Evolutionary conservation across 2,329 filamentous ascomycete genomes (phyloP), one percentile per base, ranked within the genome.

Genomic region (Colletotrichum australisinense): DNA sequence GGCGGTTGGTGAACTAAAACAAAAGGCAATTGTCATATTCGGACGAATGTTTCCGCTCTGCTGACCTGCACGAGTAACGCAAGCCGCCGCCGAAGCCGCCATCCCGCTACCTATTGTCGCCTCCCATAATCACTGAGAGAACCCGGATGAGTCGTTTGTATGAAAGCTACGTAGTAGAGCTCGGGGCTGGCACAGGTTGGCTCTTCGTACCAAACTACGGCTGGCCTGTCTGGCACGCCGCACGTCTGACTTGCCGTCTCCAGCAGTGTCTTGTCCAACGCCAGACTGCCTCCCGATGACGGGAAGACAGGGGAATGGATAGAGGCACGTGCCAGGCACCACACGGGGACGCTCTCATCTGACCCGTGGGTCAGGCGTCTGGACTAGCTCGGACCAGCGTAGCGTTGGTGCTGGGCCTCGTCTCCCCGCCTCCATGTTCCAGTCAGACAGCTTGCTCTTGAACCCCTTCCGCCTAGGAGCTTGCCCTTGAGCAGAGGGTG

Each of bases 291-390:
- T 42, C 42, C 60, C 65, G 55, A 73, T 70, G 70, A 73, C 70
- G 67, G 70, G 67, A 59, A 73, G 62, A 62, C 67, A 73, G 56
- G 67, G 58, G 56, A 52, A 58, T 16, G 28, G 42, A 22, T 49
- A 65, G 60, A 66, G 70, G 70, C 70, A 73, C 70, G 70, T 73
- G 70, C 70, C 70, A 73, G 70, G 70, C 49, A 73, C 70, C 63
- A 66, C 46, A 73, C 70, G 49, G 55, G 60, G 71, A 42, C 52
- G 38, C 55, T 38, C 49, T 69, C 71, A 73, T 73, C 67, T 73
- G 71, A 73, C 71, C 71, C 12, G 62, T 73, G 67, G 67, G 71
- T 73, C 71, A 73, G 71, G 67, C 71, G 62, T 66, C 35, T 28
- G 26, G 67, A 53, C 69, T 70, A 73, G 71, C 71, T 70, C 38